Base-by-base conservation (phyloP, 1,284 basidiomycete genomes). In the Ganoderma sinense region DNA sequence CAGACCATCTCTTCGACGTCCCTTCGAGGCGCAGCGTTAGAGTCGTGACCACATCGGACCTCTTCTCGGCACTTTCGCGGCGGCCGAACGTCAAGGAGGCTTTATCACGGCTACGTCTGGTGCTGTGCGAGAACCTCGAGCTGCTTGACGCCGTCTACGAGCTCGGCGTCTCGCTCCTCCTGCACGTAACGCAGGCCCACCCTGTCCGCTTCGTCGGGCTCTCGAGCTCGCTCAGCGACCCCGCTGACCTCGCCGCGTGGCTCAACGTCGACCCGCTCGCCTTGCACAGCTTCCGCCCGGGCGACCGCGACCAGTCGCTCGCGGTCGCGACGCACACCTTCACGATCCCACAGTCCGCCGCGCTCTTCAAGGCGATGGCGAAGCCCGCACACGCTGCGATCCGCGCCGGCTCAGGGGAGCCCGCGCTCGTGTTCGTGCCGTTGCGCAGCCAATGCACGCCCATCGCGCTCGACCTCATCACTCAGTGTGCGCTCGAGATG, bases 351-450 rank as follows among this genome's bases (percentile, higher is more conserved):
- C 92, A 97, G 77, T 97, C 96, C 4, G 87, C 92, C 0, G 91
- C 94, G 0, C 85, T 99, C 36, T 93, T 97, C 82, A 97, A 97
- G 77, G 88, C 92, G 1, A 98, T 99, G 93, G 88, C 94, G 62
- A 98, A 97, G 80, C 97, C 98, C 5, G 91, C 93, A 0, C 96
- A 97, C 79, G 82, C 89, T 16, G 90, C 87, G 40, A 89, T 94
- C 71, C 82, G 80, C 58, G 79, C 82, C 16, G 81, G 81, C 13
- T 76, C 79, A 2, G 83, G 84, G 0, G 87, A 88, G 62, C 83
- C 86, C 1, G 89, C 92, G 0, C 88, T 99, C 72, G 85, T 98
- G n/a, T 97, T 99, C 79, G 94, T 97, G 0, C 95, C 98, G 4
- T 97, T 96, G 26, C 88, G 91, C 23, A 83, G 83, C n/a, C 94